Percentiles rank a stretch among this genome's conserved stretches.
These are phyloP conservation scores for Firmiana major DNA, from an alignment of 345 rosid species.

Conservation along the genomic window DNA sequence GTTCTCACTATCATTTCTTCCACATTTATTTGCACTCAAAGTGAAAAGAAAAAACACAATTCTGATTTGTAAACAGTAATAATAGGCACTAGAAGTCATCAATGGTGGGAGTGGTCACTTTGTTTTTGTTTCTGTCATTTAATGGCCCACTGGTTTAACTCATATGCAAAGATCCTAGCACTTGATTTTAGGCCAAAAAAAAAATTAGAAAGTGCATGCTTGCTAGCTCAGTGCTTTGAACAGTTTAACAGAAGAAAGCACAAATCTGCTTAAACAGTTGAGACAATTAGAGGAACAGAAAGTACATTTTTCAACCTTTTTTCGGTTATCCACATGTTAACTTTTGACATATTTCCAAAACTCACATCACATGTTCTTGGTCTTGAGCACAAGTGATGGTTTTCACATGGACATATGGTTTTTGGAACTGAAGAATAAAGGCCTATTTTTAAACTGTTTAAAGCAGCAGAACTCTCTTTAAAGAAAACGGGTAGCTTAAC, in stretches of 20 bases:
- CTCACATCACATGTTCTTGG: too few species aligned
- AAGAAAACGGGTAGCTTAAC: background rate
- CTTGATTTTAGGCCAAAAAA: background rate
- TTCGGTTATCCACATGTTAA: background rate
- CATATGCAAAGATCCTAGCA: background rate
- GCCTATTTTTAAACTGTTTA: background rate
- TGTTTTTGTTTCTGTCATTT: background rate
- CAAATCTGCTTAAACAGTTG: background rate
- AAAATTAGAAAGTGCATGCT: too few species aligned
- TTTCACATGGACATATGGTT: background rate
- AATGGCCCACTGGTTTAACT: background rate
- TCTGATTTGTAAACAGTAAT: too few species aligned
- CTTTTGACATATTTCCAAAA: background rate
- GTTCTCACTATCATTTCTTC: background rate
- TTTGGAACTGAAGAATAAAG: background rate
- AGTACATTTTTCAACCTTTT: background rate
- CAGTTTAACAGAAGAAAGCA: too few species aligned
- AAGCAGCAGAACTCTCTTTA: background rate
- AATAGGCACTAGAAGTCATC: background rate
- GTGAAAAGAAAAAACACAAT: background rate
- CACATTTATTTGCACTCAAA: background rate
- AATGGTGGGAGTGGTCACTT: background rate
- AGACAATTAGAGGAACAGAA: slow-evolving; percentile 1
- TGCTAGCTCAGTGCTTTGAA: too few species aligned
- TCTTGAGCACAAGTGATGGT: background rate